Evolutionary conservation across 1,139 yeast species (phyloP), one percentile per base, ranked within the genome.

Genomic region (Debaryomyces singareniensis): DNA sequence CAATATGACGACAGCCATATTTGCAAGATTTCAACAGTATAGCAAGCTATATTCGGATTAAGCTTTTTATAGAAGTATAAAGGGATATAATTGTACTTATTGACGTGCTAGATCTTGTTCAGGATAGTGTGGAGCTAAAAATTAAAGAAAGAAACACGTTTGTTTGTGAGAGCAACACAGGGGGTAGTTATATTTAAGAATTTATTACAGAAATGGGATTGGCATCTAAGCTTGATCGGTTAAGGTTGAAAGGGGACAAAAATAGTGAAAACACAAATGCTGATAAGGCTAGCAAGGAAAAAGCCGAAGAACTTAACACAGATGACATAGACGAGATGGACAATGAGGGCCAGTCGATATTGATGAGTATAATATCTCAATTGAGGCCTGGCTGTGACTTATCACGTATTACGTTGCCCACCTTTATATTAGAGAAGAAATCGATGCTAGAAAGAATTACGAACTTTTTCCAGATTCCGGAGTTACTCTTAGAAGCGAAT

Each of bases 371-470:
- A 34, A 89, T 91, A 35, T 66, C 95, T 13, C 97, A 89, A 57
- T 68, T 91, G 49, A 75, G 96, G 43, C 95, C 95, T 0, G 97
- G 97, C 1, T 78, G 85, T 39, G 98, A 91, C 51, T 67, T 91
- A 38, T 70, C 96, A 1, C 74, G 87, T 46, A 91, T 91, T 42
- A 89, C 98, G 0, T 68, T 91, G 31, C 98, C 98, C 2, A 91
- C 98, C 0, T 91, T 91, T 47, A 86, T 91, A 32, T 68, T 91
- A 31, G 98, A 91, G 56, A 82, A 94, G 53, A 91, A 89, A 57
- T 84, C 95, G 3, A 89, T 91, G 98, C 65, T 91, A 32, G 98
- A 91, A 54, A 76, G 98, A 51, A 85, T 91, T 41, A 84, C 97
- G 7, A 91, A 91, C 55, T 84, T 78, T 50, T 71, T 89, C 43